These are phyloP conservation scores for Corinectria fuckeliana DNA, from an alignment of 2,329 filamentous ascomycete genomes.

Conservation along the genomic window DNA sequence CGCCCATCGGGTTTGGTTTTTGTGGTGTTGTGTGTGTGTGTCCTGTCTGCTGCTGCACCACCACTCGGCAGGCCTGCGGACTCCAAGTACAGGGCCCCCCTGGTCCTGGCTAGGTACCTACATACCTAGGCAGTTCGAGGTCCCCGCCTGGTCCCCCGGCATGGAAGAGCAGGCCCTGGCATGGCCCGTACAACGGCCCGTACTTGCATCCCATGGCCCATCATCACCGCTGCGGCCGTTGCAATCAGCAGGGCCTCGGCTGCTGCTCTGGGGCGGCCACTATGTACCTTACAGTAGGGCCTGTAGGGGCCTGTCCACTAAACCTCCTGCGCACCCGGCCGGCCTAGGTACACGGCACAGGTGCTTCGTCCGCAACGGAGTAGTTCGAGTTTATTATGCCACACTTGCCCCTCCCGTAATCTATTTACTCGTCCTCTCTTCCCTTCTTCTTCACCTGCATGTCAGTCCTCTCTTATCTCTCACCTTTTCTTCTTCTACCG, in stretches of 20 bases:
- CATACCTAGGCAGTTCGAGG: no score
- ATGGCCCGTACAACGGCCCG: not conserved
- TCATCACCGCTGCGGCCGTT: conserved; percentile 40
- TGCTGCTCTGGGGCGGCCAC: conserved; percentile 1
- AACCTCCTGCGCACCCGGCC: no score
- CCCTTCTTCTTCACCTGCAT: conserved; percentile 30
- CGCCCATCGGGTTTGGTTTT: conserved; percentile 11
- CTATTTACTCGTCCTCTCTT: conserved; percentile 33
- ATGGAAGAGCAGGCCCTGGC: conserved; percentile 17
- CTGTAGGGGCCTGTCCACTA: conserved; percentile 10
- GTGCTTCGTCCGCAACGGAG: no score
- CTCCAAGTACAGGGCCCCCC: conserved; percentile 5
- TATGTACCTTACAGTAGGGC: conserved; percentile 18
- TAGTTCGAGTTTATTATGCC: conserved; percentile 31
- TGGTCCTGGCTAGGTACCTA: not conserved
- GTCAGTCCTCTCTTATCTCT: conserved; percentile 29
- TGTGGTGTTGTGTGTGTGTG: not conserved
- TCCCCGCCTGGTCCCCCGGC: conserved; percentile 18
- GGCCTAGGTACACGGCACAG: no score
- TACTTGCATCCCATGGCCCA: conserved; percentile 17
- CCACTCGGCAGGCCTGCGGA: conserved; percentile 19
- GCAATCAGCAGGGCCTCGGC: conserved; percentile 35
- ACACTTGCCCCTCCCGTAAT: conserved; percentile 34
- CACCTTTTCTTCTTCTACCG: conserved; percentile 32
- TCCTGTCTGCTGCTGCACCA: not conserved